Base-by-base conservation (phyloP, 306 rosid genomes). In the Trifolium pratense region DNA sequence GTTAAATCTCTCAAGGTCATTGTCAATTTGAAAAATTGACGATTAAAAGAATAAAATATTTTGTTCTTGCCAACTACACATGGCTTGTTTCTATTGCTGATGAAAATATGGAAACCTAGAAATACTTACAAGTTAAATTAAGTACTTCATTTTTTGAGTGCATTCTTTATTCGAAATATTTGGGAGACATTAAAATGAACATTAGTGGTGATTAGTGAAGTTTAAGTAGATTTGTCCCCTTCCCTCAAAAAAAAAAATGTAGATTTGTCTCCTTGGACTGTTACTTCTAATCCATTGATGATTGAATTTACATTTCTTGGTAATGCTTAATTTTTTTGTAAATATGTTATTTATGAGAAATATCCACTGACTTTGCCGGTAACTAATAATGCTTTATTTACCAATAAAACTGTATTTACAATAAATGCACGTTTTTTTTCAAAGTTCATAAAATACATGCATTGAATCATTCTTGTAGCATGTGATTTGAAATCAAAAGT, bases 201-300 rank as follows among this genome's bases (percentile, higher is more conserved):
- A 49, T 16, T 16, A 7, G 23, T 16, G 3, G 23, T 49, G 21
- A 49, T 49, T 29, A 66, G 11, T 57, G 32, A 43, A 61, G 16
- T 60, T 21, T 21, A 21, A 21, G 25, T 21, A 42, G 69, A 31
- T 43, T 75, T 49, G 10, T 79, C 36, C 75, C 34, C 55, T n/a
- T 2, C n/a, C n/a, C n/a, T n/a, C n/a, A n/a, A n/a, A n/a, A n/a
- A n/a, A n/a, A n/a, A n/a, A n/a, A n/a, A n/a, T n/a, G 25, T 21
- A 42, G 69, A 31, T 43, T 75, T 49, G 10, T 79, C 36, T 79
- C 34, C 55, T n/a, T 2, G 39, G 72, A 69, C 56, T 71, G 32
- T 21, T 40, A 6, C 25, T 59, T 42, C 75, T 66, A 53, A 53
- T 49, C 46, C 48, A 59, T 66, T 64, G 25, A 17, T 23, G 36